A percentile compares a stretch with the other conserved stretches of the same genome.
These are phyloP conservation scores for Coemansia sp. DNA, from an alignment of 192 early-diverging fungal species.

Conservation along the genomic window DNA sequence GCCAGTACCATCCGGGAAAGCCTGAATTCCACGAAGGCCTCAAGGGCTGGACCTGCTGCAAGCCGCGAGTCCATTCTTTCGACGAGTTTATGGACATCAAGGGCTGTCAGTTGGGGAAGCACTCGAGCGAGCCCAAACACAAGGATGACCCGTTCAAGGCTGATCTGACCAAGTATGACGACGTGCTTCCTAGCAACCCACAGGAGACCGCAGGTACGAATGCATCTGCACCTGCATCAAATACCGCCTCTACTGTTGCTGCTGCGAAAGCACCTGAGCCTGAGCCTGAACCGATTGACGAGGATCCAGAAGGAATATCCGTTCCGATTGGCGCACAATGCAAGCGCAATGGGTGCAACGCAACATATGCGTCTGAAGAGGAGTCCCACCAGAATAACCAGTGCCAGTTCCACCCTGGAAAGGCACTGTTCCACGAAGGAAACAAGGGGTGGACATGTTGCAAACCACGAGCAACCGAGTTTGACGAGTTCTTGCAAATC, in stretches of 20 bases:
- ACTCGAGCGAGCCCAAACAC: slow-evolving; percentile 53
- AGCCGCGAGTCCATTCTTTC: slow-evolving; percentile 83
- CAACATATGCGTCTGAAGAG: slow-evolving; percentile 61
- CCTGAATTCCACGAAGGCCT: slow-evolving; percentile 97
- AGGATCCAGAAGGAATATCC: slow-evolving; percentile 72
- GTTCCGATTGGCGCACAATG: slow-evolving; percentile 75
- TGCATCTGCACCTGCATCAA: slow-evolving; percentile 16
- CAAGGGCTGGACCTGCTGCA: slow-evolving; percentile 95
- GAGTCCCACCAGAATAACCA: slow-evolving; percentile 25
- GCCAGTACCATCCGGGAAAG: slow-evolving; percentile 83
- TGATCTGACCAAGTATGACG: slow-evolving; percentile 39
- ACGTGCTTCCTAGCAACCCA: slow-evolving; percentile 23
- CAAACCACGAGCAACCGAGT: slow-evolving; percentile 90
- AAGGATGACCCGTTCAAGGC: slow-evolving; percentile 52
- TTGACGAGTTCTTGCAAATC: slow-evolving; percentile 97
- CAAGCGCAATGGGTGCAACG: slow-evolving; percentile 78
- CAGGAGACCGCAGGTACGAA: slow-evolving; percentile 9
- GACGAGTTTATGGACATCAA: slow-evolving; percentile 89
- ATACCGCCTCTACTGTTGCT: slow-evolving; percentile 22
- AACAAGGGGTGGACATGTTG: slow-evolving; percentile 98
- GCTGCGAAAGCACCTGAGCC: slow-evolving; percentile 25
- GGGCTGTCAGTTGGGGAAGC: slow-evolving; percentile 82
- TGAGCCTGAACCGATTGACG: slow-evolving; percentile 61
- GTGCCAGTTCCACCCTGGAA: slow-evolving; percentile 88
- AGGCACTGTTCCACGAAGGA: slow-evolving; percentile 95